These are phyloP conservation scores for Fusarium fracticaudum DNA, from an alignment of 2,329 filamentous ascomycete genomes.

Conservation along the genomic window DNA sequence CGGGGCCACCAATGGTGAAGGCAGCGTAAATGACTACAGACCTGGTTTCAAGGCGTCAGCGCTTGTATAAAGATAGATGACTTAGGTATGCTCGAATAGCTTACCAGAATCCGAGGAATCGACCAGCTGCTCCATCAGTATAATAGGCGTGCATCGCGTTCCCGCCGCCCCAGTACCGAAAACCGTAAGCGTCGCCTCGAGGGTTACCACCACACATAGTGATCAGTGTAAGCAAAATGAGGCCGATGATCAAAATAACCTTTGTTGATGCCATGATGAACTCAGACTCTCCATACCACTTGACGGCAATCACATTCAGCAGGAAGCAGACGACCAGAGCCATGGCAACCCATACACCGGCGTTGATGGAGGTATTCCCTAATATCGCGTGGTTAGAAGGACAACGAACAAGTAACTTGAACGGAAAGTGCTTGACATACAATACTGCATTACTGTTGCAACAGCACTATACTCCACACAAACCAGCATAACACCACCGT, in stretches of 20 bases:
- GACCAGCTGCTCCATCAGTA: not conserved
- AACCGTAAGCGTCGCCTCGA: not conserved
- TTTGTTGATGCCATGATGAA: not conserved
- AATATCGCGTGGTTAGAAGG: not conserved
- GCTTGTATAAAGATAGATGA: rapidly evolving
- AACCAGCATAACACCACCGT: not conserved
- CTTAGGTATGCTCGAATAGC: rapidly evolving
- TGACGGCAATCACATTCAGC: not conserved
- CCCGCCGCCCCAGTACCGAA: not conserved
- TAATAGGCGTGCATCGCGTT: not conserved
- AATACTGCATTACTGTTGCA: not conserved
- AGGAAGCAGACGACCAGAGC: not conserved
- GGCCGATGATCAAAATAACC: not conserved
- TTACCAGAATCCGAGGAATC: not conserved
- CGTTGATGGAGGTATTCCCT: not conserved
- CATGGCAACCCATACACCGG: not conserved
- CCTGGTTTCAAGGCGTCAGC: not conserved
- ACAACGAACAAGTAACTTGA: rapidly evolving
- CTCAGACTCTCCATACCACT: not conserved
- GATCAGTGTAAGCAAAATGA: not conserved
- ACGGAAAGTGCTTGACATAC: rapidly evolving
- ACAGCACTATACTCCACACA: not conserved
- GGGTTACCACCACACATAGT: not conserved
- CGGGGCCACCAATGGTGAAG: not conserved
- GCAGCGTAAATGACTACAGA: not conserved